Evolutionary conservation across 441 rosid genomes (phyloP), one percentile per base, ranked within the genome.

Genomic region (Daphne laureola): DNA sequence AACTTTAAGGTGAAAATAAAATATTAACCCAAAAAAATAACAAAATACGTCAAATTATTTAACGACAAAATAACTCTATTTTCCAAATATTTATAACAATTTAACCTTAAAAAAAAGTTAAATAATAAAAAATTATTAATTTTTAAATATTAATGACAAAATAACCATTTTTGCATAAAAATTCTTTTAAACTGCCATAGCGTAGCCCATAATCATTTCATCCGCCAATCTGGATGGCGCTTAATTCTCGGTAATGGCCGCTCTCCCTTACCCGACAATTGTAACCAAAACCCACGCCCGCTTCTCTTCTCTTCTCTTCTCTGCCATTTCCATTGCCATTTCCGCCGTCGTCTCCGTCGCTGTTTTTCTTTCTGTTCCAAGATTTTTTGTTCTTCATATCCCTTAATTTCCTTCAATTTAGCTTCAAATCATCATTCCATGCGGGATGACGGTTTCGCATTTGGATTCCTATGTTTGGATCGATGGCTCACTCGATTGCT

Each of bases 171-270:
- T n/a, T n/a, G n/a, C n/a, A n/a, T n/a, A n/a, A n/a, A n/a, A n/a
- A n/a, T n/a, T n/a, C n/a, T n/a, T n/a, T 48, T 35, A 21, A 31
- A 31, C 38, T 31, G 38, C 26, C 42, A n/a, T 21, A 21, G 25
- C 42, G 8, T 21, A 21, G 25, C 25, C 25, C 25, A 21, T 9
- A 12, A 35, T 57, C 43, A 43, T 51, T 36, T 55, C 55, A 43
- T 47, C 38, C 38, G 23, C n/a, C 31, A 51, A 53, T 49, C 63
- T 43, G 49, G 62, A 62, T 74, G 78, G 68, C 65, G 82, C 80
- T 68, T 65, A 71, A 69, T 73, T 73, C 46, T 69, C 83, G 78
- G 74, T 61, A 60, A 65, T 69, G 78, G 69, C 66, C 43, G 65
- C 65, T 66, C 70, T 72, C 73, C 65, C 59, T 12, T 55, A 50